Conservation (phyloP, 306 rosid genomes). For the Trifolium repens region DNA sequence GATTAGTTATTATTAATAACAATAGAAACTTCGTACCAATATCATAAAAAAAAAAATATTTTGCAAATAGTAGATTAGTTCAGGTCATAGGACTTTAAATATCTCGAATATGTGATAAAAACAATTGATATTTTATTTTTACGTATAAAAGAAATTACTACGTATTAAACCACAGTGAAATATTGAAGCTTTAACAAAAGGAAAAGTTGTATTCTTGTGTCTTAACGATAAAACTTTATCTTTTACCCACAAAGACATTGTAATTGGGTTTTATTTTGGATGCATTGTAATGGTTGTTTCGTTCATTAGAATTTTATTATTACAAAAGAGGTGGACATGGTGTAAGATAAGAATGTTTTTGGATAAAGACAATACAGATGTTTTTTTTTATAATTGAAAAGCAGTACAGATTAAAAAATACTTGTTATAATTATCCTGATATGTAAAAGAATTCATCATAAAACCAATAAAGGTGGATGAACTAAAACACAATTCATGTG, state of each 20-base stretch:
- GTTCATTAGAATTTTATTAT: not conserved
- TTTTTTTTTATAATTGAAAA: too few species aligned
- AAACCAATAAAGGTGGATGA: not conserved
- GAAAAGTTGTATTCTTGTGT: not conserved
- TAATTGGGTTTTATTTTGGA: too few species aligned
- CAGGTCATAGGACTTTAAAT: too few species aligned
- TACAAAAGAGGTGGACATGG: not conserved
- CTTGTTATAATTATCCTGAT: not conserved
- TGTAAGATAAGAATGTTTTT: slow-evolving; percentile 21
- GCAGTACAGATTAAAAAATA: not conserved
- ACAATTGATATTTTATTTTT: too few species aligned
- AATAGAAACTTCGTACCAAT: too few species aligned
- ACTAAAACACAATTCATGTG: not conserved
- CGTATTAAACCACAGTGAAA: too few species aligned
- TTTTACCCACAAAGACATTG: not conserved
- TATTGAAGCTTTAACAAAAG: not conserved
- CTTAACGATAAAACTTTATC: not conserved
- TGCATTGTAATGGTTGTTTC: not conserved
- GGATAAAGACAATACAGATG: not conserved
- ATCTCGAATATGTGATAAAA: too few species aligned
- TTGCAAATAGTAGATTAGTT: too few species aligned
- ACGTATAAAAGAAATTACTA: too few species aligned
- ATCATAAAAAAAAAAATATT: too few species aligned
- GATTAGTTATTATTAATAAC: too few species aligned
- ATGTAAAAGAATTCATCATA: not conserved